Base-by-base conservation (phyloP, 2,329 filamentous ascomycete genomes). In the Ramularia collo-cygni region DNA sequence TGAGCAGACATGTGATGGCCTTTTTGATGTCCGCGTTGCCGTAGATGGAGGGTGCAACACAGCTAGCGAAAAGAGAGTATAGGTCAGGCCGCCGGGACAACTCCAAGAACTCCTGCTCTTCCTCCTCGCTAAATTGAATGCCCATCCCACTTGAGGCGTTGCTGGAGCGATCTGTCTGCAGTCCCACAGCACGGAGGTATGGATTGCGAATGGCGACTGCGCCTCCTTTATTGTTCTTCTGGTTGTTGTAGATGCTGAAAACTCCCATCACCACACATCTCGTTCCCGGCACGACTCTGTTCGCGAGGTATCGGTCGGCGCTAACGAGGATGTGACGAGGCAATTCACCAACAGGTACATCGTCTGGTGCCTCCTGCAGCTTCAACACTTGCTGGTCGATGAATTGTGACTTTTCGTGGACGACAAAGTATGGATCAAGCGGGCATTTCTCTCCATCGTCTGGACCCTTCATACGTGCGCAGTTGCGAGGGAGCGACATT, bases 381-480 rank as follows among this genome's bases (percentile, higher is more conserved):
- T 98, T 98, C 61, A 98, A 83, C 44, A 98, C 86, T 64, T 98
- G 92, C 64, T 98, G 92, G 58, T 98, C 92, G 56, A 96, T 89
- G 60, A 98, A 98, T 48, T 81, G 79, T 27, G 85, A 95, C 62
- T 84, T 88, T 64, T 98, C 92, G 60, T 98, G 92, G 43, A 92
- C 75, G 42, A 98, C 87, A 56, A 92, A 94, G 66, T 95, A 98
- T 12, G 92, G 92, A 56, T 98, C 92, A 45, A 98, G 68, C 0
- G 90, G 89, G 56, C 92, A 98, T 54, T 83, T 80, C 31, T 93
- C 85, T 10, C 75, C 73, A 48, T 77, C 76, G 10, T 52, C 53
- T 4, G 55, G 56, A 9, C 45, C 51, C 21, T 58, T 59, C 48
- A 67, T 62, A 37, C 85, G 76, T 13, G 71, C 79, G 60, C 92